phyloP scores from a whole-genome alignment of 345 rosid genomes.

The Melaleuca quinquenervia region DNA sequence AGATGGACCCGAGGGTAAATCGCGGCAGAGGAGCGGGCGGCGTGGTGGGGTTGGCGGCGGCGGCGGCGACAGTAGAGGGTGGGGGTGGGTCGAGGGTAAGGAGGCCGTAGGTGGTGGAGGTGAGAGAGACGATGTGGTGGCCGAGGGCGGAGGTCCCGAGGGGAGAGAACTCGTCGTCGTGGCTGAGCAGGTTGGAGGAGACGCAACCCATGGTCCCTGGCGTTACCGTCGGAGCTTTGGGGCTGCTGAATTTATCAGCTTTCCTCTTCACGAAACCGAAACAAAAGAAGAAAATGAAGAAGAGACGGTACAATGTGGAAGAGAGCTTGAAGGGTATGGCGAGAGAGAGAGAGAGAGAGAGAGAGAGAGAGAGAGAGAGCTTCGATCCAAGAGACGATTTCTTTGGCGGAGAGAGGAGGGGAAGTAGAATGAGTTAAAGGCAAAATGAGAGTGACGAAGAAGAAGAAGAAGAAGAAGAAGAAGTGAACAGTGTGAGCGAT shows the following conservation, averaged over 20 bases:
- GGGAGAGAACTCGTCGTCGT: slow-evolving; percentile 68
- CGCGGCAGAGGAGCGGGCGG: slow-evolving; percentile 52
- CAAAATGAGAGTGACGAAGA: neutral
- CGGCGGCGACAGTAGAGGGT: neutral
- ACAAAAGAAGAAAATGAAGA: neutral
- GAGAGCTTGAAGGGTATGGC: neutral
- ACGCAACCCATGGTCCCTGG: slow-evolving; percentile 63
- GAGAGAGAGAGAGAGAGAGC: no score
- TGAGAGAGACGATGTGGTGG: slow-evolving; percentile 87
- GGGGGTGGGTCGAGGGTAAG: slow-evolving; percentile 73
- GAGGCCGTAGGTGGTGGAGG: slow-evolving; percentile 92
- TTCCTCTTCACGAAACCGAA: neutral
- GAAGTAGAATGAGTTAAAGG: neutral
- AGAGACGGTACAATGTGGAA: neutral
- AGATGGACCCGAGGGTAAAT: slow-evolving; percentile 32
- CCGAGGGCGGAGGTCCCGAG: slow-evolving; percentile 59
- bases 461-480: neutral
- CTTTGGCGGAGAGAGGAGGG: neutral
- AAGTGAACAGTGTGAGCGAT: neutral
- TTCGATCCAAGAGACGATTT: neutral
- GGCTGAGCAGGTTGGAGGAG: slow-evolving; percentile 68
- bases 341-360: neutral
- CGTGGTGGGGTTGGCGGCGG: slow-evolving; percentile 10
- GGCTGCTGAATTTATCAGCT: neutral
- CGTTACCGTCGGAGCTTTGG: neutral